Evolutionary conservation across 495 filamentous ascomycete genomes (phyloP).

Genomic region (Neurospora intermedia): DNA sequence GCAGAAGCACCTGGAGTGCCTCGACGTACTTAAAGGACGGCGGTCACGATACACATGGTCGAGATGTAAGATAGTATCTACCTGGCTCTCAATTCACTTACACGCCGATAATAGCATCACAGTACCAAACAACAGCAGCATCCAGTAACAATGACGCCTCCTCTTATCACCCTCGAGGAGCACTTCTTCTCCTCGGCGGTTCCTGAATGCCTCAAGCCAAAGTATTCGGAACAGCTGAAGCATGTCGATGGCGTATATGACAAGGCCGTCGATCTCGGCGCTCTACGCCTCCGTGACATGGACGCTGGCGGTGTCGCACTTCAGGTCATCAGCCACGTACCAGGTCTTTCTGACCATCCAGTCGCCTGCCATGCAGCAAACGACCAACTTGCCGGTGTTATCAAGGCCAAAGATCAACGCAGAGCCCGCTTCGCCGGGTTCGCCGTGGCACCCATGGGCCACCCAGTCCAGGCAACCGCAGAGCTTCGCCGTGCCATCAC

Average conservation of each 20-base stretch:
- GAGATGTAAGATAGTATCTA: not conserved
- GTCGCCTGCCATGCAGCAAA: slow-evolving; percentile 35
- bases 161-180: slow-evolving; percentile 50
- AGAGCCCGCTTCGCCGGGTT: slow-evolving; percentile 43
- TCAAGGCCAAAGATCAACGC: slow-evolving; percentile 20
- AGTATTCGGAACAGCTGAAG: slow-evolving; percentile 23
- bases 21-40: not conserved
- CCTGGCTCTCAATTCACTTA: not conserved
- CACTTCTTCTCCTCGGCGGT: slow-evolving; percentile 40
- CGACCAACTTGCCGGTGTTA: slow-evolving; percentile 40
- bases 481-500: slow-evolving; percentile 40
- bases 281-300: slow-evolving; percentile 41
- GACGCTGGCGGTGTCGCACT: slow-evolving; percentile 37
- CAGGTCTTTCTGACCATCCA: slow-evolving; percentile 24
- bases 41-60: not conserved
- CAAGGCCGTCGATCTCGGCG: slow-evolving; percentile 29
- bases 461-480: slow-evolving; percentile 32
- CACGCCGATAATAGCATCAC: not conserved
- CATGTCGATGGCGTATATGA: slow-evolving; percentile 11
- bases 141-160: slow-evolving; percentile 7
- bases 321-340: slow-evolving; percentile 48
- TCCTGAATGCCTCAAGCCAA: slow-evolving; percentile 6
- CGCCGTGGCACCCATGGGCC: slow-evolving; percentile 40
- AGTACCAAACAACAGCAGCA: not conserved
- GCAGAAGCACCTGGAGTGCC: not conserved